Evolutionary conservation across 192 early-diverging fungal species (phyloP).

Genomic region (Cetraspora pellucida): DNA sequence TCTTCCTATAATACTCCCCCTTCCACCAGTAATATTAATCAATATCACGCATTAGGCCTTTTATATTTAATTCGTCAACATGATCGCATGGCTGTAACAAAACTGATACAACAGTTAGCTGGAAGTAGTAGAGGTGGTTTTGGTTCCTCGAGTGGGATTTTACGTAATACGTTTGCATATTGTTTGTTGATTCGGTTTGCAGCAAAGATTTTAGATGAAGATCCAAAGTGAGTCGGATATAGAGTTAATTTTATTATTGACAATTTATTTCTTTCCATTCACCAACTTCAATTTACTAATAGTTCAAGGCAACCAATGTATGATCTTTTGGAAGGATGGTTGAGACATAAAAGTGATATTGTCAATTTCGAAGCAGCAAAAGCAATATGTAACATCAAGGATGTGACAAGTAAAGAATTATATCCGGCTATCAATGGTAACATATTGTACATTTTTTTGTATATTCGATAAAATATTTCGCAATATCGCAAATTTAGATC

Average conservation of each 20-base stretch:
- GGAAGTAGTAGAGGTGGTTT: slow-evolving; percentile 49
- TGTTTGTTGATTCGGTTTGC: slow-evolving; percentile 94
- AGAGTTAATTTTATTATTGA: not conserved
- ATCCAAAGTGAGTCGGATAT: slow-evolving; percentile 53
- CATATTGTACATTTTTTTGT: slow-evolving; percentile 19
- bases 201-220: slow-evolving; percentile 82
- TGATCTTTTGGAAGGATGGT: slow-evolving; percentile 84
- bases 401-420: slow-evolving; percentile 83
- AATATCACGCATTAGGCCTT: slow-evolving; percentile 98
- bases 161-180: slow-evolving; percentile 86
- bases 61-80: slow-evolving; percentile 94
- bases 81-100: slow-evolving; percentile 97
- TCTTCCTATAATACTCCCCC: slow-evolving; percentile 46
- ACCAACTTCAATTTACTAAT: slow-evolving; percentile 4
- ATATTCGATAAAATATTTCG: not conserved
- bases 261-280: no score
- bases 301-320: slow-evolving; percentile 72
- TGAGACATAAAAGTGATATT: slow-evolving; percentile 97
- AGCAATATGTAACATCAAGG: slow-evolving; percentile 89
- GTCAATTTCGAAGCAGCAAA: slow-evolving; percentile 96
- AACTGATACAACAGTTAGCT: slow-evolving; percentile 90
- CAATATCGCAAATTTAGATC: not conserved
- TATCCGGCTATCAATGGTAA: slow-evolving; percentile 88
- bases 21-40: slow-evolving; percentile 81
- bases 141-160: slow-evolving; percentile 50